A percentile compares a stretch with the other conserved stretches of the same genome.
These are phyloP conservation scores for Nemania sp. DNA, from an alignment of 2,329 filamentous ascomycete genomes.

Conservation along the genomic window DNA sequence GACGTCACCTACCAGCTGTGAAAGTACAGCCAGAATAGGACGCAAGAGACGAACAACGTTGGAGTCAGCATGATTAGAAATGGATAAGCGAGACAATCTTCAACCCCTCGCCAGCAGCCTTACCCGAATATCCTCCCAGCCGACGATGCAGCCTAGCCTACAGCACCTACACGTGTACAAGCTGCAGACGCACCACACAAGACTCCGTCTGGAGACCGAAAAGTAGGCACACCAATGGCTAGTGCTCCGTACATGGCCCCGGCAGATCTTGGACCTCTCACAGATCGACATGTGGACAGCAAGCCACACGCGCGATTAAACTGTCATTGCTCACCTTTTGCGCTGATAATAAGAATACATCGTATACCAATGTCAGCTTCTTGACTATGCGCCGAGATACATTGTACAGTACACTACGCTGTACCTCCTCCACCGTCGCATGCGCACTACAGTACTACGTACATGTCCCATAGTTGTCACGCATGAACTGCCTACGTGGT, in stretches of 20 bases:
- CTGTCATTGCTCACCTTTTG: background rate
- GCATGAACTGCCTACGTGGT: slow-evolving; percentile 20
- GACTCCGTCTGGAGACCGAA: too few species aligned
- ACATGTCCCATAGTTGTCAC: slow-evolving; percentile 2
- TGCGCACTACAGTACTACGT: background rate
- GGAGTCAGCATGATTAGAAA: slow-evolving; percentile 27
- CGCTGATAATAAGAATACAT: slow-evolving; percentile 18
- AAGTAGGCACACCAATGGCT: too few species aligned
- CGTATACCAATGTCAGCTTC: background rate
- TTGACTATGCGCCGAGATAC: too few species aligned
- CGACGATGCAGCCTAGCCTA: background rate
- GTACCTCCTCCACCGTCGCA: background rate
- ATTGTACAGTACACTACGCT: too few species aligned
- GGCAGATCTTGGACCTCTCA: slow-evolving; percentile 39
- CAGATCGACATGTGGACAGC: slow-evolving; percentile 39
- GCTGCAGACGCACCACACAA: too few species aligned
- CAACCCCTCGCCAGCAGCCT: slow-evolving; percentile 22
- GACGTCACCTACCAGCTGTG: too few species aligned
- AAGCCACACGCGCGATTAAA: slow-evolving; percentile 28
- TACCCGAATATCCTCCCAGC: slow-evolving; percentile 12
- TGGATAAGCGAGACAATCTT: slow-evolving; percentile 24
- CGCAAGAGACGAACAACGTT: background rate
- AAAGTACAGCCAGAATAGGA: background rate
- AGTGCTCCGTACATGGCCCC: slow-evolving; percentile 8
- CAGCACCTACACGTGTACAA: background rate